Base-by-base conservation (phyloP, 2,329 filamentous ascomycete species). In the Arthrobotrys megalospora region DNA sequence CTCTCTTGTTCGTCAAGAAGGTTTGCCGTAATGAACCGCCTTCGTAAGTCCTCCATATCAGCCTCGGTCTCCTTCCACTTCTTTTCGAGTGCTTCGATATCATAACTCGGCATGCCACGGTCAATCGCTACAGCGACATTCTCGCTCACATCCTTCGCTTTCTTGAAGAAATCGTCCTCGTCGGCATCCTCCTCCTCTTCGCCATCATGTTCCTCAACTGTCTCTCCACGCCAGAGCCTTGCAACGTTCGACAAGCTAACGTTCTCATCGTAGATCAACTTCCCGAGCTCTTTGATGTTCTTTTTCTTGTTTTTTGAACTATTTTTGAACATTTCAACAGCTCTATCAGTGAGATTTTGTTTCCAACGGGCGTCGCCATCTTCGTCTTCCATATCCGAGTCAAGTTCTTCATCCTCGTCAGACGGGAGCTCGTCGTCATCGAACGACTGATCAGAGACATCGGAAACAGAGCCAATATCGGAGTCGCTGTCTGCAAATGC, bases 401-500 rank as follows among this genome's bases (percentile, higher is more conserved):
- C 86, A 21, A 50, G 12, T 12, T 60, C 50, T 8, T 34, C 73
- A 73, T 88, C 87, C 19, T 89, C 88, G 6, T 89, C 88, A 7
- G 86, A 87, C 0, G 87, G 88, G 16, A 79, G 58, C 19, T 79
- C 76, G 0, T 82, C 82, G 24, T 83, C 81, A 65, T 82, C 82
- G 8, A 82, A 77, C 11, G 80, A 79, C 11, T 79, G 64, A 0
- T 84, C 84, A 1, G 86, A 86, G 1, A 88, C 88, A 5, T 86
- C 85, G 7, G 93, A 97, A 80, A 97, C 85, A 2, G 95, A 97
- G 6, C 96, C 96, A 3, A 99, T 88, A 83, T 99, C 96, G 0
- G 96, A 99, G 84, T 99, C 96, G 82, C 93, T 97, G 82, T 99
- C 96, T 12, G 96, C 96, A 86, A 97, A 99, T 0, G 91, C 93